Evolutionary conservation across 805 yeast species (phyloP), one percentile per base, ranked within the genome.

Genomic region (Metschnikowia borealis): DNA sequence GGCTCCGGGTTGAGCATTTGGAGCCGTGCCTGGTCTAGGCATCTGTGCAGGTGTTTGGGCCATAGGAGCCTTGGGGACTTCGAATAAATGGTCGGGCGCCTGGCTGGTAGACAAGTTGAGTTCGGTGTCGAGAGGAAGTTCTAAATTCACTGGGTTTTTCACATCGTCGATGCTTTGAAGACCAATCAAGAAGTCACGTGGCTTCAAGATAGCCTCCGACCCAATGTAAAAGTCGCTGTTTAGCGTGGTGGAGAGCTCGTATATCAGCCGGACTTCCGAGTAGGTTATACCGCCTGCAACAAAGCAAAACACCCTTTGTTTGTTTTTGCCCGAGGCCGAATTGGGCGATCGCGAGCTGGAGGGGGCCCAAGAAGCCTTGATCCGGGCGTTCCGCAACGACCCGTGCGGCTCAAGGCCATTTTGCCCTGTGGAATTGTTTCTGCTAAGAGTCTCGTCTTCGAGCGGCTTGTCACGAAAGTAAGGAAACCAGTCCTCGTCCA

Each of bases 231-330:
- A 78, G 53, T 89, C 96, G 62, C 82, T 84, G 60, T 85, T 81
- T 50, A 81, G 74, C 41, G 76, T 65, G 15, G 71, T 67, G 7
- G 89, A 79, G 43, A 89, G 74, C 54, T 88, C 92, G 58, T 87
- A 84, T 3, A 84, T 83, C 11, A 88, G 78, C 54, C 92, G 79
- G 29, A 86, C 70, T 66, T 94, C 99, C 2, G 91, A 79, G 56
- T 85, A 81, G 0, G 98, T 89, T 18, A 87, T 68, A 7, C 98
- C 99, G 20, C 99, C 99, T 1, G 96, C 85, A 26, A 89, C 79
- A 62, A 83, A 94, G 50, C 90, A 80, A 56, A 91, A 80, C 6
- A 91, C 73, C 45, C 94, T 73, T 62, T 89, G 96, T 56, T 82
- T 68, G 50, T 47, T 46, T 39, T 43, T 42, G 23, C 46, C 31